These are phyloP conservation scores for Aspergillus panamensis DNA, from an alignment of 495 filamentous ascomycete species.

Conservation along the genomic window DNA sequence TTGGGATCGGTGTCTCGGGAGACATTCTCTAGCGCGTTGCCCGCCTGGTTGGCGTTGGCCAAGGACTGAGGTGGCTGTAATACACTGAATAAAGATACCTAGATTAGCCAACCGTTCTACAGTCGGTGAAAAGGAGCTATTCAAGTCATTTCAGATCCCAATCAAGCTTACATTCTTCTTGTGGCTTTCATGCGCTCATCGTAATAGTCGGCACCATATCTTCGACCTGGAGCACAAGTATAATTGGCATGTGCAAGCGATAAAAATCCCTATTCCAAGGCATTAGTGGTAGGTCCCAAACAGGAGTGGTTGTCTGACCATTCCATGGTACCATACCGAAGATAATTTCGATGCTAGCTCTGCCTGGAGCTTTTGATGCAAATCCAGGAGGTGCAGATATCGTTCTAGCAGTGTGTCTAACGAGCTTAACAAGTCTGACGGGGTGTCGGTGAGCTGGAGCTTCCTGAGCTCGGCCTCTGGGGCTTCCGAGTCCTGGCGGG, in stretches of 20 bases:
- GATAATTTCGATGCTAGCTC: conserved; percentile 54
- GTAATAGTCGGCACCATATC: conserved; percentile 66
- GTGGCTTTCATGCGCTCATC: conserved; percentile 69
- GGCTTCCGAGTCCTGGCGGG: conserved; percentile 31
- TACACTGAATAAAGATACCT: conserved; percentile 19
- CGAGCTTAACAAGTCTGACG: conserved; percentile 29
- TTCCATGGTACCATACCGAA: conserved; percentile 39
- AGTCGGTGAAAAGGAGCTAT: not conserved
- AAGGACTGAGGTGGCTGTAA: conserved; percentile 17
- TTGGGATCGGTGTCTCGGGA: not conserved
- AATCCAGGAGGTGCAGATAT: conserved; percentile 67
- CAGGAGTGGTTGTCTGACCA: conserved; percentile 1
- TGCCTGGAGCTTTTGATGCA: conserved; percentile 60
- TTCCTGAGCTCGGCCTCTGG: conserved; percentile 26
- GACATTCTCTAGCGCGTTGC: not conserved
- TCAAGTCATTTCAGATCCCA: not conserved
- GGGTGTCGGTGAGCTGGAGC: conserved; percentile 17
- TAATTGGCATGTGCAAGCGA: conserved; percentile 70
- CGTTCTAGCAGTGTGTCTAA: conserved; percentile 65
- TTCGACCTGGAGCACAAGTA: conserved; percentile 55
- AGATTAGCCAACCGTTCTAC: conserved; percentile 8
- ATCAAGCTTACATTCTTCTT: conserved; percentile 37
- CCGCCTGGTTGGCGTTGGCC: conserved; percentile 3
- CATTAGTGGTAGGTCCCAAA: conserved; percentile 15
- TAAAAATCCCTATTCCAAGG: conserved; percentile 43